Evolutionary conservation across 257 asterid genomes (phyloP).

Genomic region (Eustoma russellianum): DNA sequence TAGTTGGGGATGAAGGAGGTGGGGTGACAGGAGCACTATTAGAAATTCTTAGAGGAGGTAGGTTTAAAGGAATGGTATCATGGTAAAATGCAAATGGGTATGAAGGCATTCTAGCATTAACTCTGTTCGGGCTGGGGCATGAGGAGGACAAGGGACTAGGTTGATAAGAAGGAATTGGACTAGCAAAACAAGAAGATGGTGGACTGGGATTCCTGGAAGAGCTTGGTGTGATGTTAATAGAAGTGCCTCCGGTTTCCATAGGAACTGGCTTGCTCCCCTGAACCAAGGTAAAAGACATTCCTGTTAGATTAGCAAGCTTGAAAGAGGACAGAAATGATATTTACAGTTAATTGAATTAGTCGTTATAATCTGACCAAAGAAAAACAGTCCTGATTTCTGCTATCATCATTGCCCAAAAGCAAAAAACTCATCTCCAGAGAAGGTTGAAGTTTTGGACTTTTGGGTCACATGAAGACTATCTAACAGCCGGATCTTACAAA

Average conservation of each 20-base stretch:
- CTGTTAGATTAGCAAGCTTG: constrained; percentile 4
- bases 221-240: constrained; percentile 63
- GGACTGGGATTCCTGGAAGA: constrained; percentile 84
- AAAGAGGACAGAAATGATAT: no score
- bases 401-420: no score
- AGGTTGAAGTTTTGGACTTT: no score
- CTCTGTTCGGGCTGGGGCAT: constrained; percentile 79
- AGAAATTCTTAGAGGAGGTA: constrained; percentile 81
- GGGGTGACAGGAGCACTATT: constrained; percentile 96
- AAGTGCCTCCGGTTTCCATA: constrained; percentile 67
- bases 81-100: constrained; percentile 71
- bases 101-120: constrained; percentile 29
- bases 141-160: constrained; percentile 87
- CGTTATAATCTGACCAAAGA: no score
- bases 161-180: constrained; percentile 77
- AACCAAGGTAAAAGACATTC: constrained; percentile 5
- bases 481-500: no score
- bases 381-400: no score
- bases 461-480: no score
- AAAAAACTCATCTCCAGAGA: no score
- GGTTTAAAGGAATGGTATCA: constrained; percentile 48
- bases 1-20: constrained; percentile 83
- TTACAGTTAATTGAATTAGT: no score
- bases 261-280: constrained; percentile 77
- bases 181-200: constrained; percentile 70